Evolutionary conservation across 805 yeast species (phyloP).

Genomic region (Teunomyces funiuensis): DNA sequence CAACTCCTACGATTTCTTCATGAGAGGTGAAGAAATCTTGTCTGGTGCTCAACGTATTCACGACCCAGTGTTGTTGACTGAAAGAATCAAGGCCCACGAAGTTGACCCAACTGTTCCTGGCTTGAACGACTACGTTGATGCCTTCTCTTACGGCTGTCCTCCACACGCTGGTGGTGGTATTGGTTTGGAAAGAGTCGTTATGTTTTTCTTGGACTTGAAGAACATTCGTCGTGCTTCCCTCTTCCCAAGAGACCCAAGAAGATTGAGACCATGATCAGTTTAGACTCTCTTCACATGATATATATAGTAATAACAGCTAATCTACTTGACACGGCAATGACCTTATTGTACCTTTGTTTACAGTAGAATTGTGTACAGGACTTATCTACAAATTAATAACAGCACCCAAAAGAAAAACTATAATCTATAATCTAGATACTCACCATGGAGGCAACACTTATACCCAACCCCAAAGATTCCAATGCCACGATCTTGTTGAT

Average conservation of each 20-base stretch:
- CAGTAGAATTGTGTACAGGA: too few species aligned
- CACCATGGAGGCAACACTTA: slow-evolving; percentile 16
- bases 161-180: slow-evolving; percentile 99
- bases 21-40: slow-evolving; percentile 99
- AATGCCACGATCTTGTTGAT: slow-evolving; percentile 82
- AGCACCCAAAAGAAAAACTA: too few species aligned
- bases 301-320: background rate
- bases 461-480: slow-evolving; percentile 45
- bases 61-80: slow-evolving; percentile 77
- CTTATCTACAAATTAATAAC: too few species aligned
- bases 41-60: slow-evolving; percentile 99
- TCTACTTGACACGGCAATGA: background rate
- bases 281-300: background rate
- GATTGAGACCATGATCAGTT: slow-evolving; percentile 71
- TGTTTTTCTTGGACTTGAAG: slow-evolving; percentile 96
- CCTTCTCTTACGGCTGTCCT: slow-evolving; percentile 92
- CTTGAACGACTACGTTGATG: slow-evolving; percentile 85
- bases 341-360: too few species aligned
- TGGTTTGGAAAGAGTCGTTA: slow-evolving; percentile 96
- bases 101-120: slow-evolving; percentile 82
- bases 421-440: background rate
- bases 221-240: slow-evolving; percentile 97
- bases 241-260: slow-evolving; percentile 98
- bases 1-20: slow-evolving; percentile 97
- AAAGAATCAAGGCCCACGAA: slow-evolving; percentile 81